Base-by-base conservation (phyloP, 208 protist genomes). In the Leishmania major region DNA sequence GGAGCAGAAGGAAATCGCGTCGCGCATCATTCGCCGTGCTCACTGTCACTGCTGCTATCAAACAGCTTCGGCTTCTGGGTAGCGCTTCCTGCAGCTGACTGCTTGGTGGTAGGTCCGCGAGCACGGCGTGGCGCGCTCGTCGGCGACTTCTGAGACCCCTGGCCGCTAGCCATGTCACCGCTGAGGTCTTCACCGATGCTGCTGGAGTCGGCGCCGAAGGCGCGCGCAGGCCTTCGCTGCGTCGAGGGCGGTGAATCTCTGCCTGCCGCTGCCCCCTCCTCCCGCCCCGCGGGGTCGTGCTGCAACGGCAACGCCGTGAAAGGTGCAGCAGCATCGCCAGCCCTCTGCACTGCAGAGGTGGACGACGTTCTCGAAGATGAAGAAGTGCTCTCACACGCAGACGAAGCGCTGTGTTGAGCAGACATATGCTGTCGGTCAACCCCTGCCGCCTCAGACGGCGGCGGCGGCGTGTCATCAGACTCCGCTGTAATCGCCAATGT, bases 61-160 rank as follows among this genome's bases (percentile, higher is more conserved):
- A 89, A 89, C 19, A 89, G 79, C 47, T 78, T 86, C 10, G 86
- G 86, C 64, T 89, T 89, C 59, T 28, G n/a, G 13, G n/a, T 22
- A 45, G 45, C 45, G 45, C 47, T 72, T 70, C n/a, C n/a, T 45
- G 75, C 31, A 31, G 57, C 57, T 31, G 75, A 47, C 15, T 62
- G 51, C 74, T 31, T 64, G 31, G 74, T 43, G 47, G 57, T 45
- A 8, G 47, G 40, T 37, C 31, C 60, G 43, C 8, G 57, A 43
- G 53, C 31, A 43, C n/a, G 1, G 53, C 51, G 3, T 62, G n/a
- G 73, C 51, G 47, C 73, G 17, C 73, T 45, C 35, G 40, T 43
- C 51, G 25, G 47, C 13, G 53, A 59, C 35, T 57, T 31, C 73
- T n/a, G 73, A 43, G 51, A 57, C 35, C 35, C 53, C 5, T 19